Evolutionary conservation across 768 basidiomycete species (phyloP).

Genomic region (Leccinum variicolor): DNA sequence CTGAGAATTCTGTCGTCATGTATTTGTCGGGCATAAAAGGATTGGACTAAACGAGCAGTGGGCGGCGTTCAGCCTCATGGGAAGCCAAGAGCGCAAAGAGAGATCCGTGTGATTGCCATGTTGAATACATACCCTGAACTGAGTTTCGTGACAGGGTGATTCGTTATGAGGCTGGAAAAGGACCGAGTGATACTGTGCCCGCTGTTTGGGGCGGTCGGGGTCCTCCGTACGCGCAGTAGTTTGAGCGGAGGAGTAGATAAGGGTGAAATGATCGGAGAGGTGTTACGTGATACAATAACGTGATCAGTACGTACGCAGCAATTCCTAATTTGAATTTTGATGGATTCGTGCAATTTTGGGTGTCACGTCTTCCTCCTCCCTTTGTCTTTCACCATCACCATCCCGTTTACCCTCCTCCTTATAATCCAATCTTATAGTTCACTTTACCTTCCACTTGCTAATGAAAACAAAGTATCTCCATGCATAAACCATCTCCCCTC

Average conservation of each 20-base stretch:
- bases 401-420: conserved; percentile 8
- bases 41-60: neutral
- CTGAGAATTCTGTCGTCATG: conserved; percentile 3
- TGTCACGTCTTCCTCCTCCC: conserved; percentile 25
- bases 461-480: conserved; percentile 17
- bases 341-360: conserved; percentile 28
- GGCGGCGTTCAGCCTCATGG: neutral
- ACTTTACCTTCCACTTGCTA: conserved; percentile 16
- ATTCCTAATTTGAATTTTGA: conserved; percentile 32
- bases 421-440: conserved; percentile 15
- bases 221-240: neutral
- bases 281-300: conserved; percentile 30
- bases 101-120: neutral
- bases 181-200: neutral
- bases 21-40: neutral
- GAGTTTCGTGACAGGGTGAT: conserved; percentile 1
- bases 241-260: conserved; percentile 11
- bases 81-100: neutral
- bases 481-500: conserved; percentile 12
- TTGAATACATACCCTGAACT: neutral
- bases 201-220: neutral
- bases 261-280: conserved; percentile 21
- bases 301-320: conserved; percentile 27
- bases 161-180: conserved; percentile 3
- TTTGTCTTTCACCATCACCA: conserved; percentile 26